These are phyloP conservation scores for Monilinia laxa DNA, from an alignment of 2,329 filamentous ascomycete genomes.

Conservation along the genomic window DNA sequence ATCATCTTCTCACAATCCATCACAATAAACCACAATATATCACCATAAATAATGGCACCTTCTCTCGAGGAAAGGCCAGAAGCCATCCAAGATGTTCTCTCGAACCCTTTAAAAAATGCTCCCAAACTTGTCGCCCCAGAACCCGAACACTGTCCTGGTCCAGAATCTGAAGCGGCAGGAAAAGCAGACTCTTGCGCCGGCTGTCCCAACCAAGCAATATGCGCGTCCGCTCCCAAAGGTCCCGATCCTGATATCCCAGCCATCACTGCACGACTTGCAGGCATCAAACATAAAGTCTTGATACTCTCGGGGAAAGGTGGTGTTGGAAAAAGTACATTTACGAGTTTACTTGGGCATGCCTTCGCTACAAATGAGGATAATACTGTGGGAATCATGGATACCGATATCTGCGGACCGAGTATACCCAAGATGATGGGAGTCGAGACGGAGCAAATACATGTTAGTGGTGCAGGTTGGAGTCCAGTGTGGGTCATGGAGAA, in stretches of 20 bases:
- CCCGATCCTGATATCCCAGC: conserved; percentile 91
- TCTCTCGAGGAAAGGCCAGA: conserved; percentile 75
- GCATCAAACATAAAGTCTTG: conserved; percentile 87
- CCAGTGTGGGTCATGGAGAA: conserved; percentile 96
- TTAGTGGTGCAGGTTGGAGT: conserved; percentile 85
- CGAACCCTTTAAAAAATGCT: conserved; percentile 72
- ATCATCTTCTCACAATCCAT: not conserved
- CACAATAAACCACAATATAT: conserved; percentile 4
- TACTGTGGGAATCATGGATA: conserved; percentile 94
- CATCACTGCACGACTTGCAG: conserved; percentile 78
- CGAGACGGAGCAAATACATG: conserved; percentile 88
- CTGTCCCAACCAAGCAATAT: conserved; percentile 94
- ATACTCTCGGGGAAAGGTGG: conserved; percentile 92
- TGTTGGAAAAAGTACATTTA: conserved; percentile 95
- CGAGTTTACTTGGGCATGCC: conserved; percentile 80
- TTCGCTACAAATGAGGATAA: conserved; percentile 78
- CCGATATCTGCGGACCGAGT: conserved; percentile 92
- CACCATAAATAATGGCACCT: conserved; percentile 64
- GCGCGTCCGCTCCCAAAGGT: conserved; percentile 89
- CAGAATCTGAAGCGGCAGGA: conserved; percentile 70
- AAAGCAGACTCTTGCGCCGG: conserved; percentile 83
- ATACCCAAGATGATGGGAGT: conserved; percentile 99
- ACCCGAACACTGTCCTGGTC: conserved; percentile 94
- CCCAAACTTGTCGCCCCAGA: conserved; percentile 90
- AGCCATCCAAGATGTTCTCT: conserved; percentile 66